phyloP scores from a whole-genome alignment of 1,284 basidiomycete genomes.

The Melanopsichium pennsylvanicum region DNA sequence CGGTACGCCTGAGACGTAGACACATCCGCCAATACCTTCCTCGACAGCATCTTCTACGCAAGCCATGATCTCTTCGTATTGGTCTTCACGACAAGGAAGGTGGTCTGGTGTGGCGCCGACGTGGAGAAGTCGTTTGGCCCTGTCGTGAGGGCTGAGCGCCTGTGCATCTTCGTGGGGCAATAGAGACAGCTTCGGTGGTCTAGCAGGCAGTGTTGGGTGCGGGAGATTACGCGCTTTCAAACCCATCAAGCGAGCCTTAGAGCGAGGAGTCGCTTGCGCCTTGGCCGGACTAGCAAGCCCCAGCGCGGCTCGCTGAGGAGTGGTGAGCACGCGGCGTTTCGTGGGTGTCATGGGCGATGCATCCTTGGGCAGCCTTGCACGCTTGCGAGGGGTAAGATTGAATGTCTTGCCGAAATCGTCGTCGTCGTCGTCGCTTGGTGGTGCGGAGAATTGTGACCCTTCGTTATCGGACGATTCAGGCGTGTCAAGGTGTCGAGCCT shows the following conservation, averaged over 20 bases:
- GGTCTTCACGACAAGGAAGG: conserved; percentile 87
- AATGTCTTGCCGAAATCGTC: conserved; percentile 31
- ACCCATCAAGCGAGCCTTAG: conserved; percentile 39
- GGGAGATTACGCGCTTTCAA: conserved; percentile 34
- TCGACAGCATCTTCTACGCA: conserved; percentile 86
- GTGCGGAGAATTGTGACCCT: conserved; percentile 31
- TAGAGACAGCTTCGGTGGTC: conserved; percentile 48
- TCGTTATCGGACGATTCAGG: conserved; percentile 39
- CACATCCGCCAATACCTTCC: conserved; percentile 90
- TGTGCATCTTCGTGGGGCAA: conserved; percentile 31
- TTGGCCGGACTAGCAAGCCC: conserved; percentile 38
- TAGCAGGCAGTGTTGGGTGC: conserved; percentile 46
- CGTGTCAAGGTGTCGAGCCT: conserved; percentile 36
- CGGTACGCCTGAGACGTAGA: conserved; percentile 92
- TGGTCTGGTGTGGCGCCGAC: conserved; percentile 90
- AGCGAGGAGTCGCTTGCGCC: conserved; percentile 40
- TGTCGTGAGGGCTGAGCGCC: conserved; percentile 47
- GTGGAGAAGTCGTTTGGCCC: conserved; percentile 73
- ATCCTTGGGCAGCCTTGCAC: conserved; percentile 23
- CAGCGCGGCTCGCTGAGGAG: conserved; percentile 23
- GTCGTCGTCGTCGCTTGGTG: conserved; percentile 23
- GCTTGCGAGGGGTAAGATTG: conserved; percentile 30
- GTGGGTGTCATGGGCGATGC: conserved; percentile 35
- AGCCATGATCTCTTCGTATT: conserved; percentile 80
- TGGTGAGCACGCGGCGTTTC: conserved; percentile 33